These are phyloP conservation scores for Cercospora nicotianae DNA, from an alignment of 2,329 filamentous ascomycete species.

Conservation along the genomic window DNA sequence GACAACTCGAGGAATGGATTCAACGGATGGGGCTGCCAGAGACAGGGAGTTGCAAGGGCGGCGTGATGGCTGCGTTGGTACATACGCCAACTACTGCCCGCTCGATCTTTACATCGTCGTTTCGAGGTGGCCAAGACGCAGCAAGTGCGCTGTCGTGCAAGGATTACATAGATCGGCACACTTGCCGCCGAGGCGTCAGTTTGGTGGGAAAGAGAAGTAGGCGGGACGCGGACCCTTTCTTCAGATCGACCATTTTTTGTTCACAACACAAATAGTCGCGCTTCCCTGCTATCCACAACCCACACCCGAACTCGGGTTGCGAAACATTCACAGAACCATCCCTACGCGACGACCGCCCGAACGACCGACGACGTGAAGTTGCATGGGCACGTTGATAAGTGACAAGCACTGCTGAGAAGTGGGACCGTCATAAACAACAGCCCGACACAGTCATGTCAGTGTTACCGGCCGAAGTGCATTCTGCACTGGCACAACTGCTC, in stretches of 20 bases:
- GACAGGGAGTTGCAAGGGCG: not conserved
- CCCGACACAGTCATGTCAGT: slow-evolving; percentile 56
- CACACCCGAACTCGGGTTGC: not conserved
- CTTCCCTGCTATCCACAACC: not conserved
- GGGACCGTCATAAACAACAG: not conserved
- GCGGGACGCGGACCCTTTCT: not conserved
- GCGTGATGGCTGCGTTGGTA: not conserved
- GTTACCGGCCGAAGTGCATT: slow-evolving; percentile 78
- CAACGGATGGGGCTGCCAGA: not conserved
- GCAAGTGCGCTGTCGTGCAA: not conserved
- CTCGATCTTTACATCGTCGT: not conserved
- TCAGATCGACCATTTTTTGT: slow-evolving; percentile 1
- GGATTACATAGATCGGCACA: not conserved
- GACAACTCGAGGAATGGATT: not conserved
- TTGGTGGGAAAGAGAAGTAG: not conserved
- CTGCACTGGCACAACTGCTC: slow-evolving; percentile 81
- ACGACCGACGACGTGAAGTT: not conserved
- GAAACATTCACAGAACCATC: slow-evolving; percentile 1
- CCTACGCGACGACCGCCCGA: not conserved
- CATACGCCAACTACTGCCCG: not conserved
- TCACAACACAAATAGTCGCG: slow-evolving; percentile 1
- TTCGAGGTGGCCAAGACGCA: not conserved
- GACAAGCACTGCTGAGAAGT: slow-evolving; percentile 3
- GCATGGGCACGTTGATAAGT: slow-evolving; percentile 1
- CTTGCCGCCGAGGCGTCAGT: not conserved